Percentiles rank a stretch among this genome's conserved stretches.
These are phyloP conservation scores for Malus hybrid DNA, from an alignment of 331 rosid genomes.

Conservation along the genomic window DNA sequence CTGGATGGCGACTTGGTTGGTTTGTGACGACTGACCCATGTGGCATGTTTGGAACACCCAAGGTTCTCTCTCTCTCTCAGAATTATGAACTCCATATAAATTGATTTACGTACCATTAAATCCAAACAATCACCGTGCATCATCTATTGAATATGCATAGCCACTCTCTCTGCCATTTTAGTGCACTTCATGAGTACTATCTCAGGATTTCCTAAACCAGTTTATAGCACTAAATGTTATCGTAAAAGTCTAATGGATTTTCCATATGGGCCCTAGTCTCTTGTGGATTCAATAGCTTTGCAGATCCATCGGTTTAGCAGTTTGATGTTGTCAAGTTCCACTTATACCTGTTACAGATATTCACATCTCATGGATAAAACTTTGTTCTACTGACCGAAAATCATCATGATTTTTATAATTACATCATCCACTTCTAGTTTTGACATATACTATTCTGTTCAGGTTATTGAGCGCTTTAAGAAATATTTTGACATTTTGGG, in stretches of 20 bases:
- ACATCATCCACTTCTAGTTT: background rate
- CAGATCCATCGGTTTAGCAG: background rate
- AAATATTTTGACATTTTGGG: constrained; percentile 84
- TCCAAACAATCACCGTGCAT: background rate
- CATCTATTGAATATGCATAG: background rate
- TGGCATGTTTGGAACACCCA: constrained; percentile 63
- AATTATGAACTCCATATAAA: background rate
- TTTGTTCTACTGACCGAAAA: background rate
- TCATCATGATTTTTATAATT: background rate
- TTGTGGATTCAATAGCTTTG: background rate
- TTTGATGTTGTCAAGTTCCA: background rate
- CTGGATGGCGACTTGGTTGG: constrained; percentile 99
- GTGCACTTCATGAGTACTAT: background rate
- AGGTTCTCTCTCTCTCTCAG: constrained; percentile 35
- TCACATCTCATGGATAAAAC: background rate
- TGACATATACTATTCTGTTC: constrained; percentile 10
- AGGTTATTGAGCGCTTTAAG: constrained; percentile 70
- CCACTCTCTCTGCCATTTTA: background rate
- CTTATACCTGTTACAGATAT: background rate
- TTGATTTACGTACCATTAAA: too few relatives aligned
- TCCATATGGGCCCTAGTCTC: background rate
- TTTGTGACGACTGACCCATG: constrained; percentile 77
- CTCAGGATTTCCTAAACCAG: background rate
- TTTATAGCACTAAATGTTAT: background rate
- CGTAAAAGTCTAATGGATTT: background rate